phyloP scores from a whole-genome alignment of 202 grass and related monocot genomes.

The Alloteropsis angusta region DNA sequence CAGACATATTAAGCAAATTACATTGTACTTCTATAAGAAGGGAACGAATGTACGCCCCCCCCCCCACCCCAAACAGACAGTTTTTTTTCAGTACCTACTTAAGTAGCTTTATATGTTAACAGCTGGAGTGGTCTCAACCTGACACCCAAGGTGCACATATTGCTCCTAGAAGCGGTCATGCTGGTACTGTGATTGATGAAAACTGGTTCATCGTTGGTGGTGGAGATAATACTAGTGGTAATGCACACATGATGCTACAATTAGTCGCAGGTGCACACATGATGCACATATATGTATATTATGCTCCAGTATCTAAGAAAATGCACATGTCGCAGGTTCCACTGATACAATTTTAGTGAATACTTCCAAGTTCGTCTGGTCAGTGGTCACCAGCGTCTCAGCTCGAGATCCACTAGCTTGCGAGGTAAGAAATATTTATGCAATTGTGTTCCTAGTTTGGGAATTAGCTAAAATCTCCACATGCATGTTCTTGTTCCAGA shows the following conservation, averaged over 20 bases:
- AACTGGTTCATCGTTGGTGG: slow-evolving; percentile 98
- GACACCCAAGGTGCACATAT: slow-evolving; percentile 79
- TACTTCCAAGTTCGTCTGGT: slow-evolving; percentile 86
- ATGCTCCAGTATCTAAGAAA: slow-evolving; percentile 7
- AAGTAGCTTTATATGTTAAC: slow-evolving; percentile 25
- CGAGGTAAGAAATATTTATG: slow-evolving; percentile 50
- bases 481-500: slow-evolving; percentile 5
- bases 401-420: slow-evolving; percentile 78
- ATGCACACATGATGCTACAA: slow-evolving; percentile 5
- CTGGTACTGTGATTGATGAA: slow-evolving; percentile 63
- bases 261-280: background rate
- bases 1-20: background rate
- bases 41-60: background rate
- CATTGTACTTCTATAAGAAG: background rate
- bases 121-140: slow-evolving; percentile 97
- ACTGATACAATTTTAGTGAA: slow-evolving; percentile 77
- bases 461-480: background rate
- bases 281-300: background rate
- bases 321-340: slow-evolving; percentile 48
- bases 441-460: background rate
- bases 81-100: background rate
- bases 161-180: slow-evolving; percentile 91
- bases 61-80: too few species aligned
- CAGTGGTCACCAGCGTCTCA: slow-evolving; percentile 55
- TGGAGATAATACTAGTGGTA: slow-evolving; percentile 95